Evolutionary conservation across 2,329 filamentous ascomycete species (phyloP), one percentile per base, ranked within the genome.

Genomic region (Capronia epimyces): DNA sequence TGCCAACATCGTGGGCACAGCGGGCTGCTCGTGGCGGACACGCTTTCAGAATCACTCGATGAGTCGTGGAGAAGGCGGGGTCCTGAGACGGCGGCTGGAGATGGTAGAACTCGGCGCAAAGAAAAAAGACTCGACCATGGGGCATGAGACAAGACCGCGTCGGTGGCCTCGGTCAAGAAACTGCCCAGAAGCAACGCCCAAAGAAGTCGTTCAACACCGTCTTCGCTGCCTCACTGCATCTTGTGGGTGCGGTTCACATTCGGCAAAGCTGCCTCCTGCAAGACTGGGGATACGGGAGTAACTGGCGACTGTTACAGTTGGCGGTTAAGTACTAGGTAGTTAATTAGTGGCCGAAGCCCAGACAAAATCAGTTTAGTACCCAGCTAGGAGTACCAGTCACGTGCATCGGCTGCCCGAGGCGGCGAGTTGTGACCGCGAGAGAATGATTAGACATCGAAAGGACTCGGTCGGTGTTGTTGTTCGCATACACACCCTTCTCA

Each of bases 1-100:
- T 64, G 79, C 73, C 74, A 79, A 76, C 7, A 63, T 69, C 29
- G 34, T 52, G 48, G 47, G 29, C 29, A 39, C 31, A 32, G 32
- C 42, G 34, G 13, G 6, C 46, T 41, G 36, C 45, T 49, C 18
- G 42, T 45, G 46, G 25, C 40, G 29, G 48, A 41, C 15, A 13
- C 16, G 39, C 46, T 5, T 31, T 49, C 40, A 34, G 40, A 27
- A 24, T 44, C n/a, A n/a, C n/a, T n/a, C 22, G 37, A n/a, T 25
- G 31, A 3, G 36, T 16, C 12, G 29, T 18, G 44, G 8, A 43
- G 12, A 20, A 43, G 41, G 48, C 32, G 39, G 31, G 41, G 39
- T 13, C 15, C 25, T 18, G 39, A 42, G 39, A 13, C 16, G 13
- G 20, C 36, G 8, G 20, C 8, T 20, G n/a, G 36, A 22, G 8